These are phyloP conservation scores for Ascochyta viciae-villosae DNA, from an alignment of 2,329 filamentous ascomycete species.

Conservation along the genomic window DNA sequence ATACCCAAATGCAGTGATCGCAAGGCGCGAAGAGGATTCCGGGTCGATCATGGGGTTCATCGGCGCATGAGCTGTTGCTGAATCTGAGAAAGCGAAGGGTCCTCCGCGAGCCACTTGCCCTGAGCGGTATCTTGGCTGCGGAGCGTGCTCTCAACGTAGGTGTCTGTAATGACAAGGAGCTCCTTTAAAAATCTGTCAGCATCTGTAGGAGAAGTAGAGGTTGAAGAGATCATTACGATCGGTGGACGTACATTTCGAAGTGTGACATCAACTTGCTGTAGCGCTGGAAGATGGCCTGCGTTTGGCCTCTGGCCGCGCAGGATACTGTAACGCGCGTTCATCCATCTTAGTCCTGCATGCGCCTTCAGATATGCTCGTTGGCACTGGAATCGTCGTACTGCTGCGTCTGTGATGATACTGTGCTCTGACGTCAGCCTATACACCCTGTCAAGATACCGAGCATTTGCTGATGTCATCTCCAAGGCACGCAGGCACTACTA, in stretches of 20 bases:
- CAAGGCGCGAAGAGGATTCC: slow-evolving; percentile 9
- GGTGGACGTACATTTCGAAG: slow-evolving; percentile 56
- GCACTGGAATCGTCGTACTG: slow-evolving; percentile 66
- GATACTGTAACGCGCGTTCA: slow-evolving; percentile 59
- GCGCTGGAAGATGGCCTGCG: slow-evolving; percentile 54
- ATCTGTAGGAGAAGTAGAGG: background rate
- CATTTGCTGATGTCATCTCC: slow-evolving; percentile 5
- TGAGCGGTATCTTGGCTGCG: slow-evolving; percentile 62
- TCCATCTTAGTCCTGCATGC: slow-evolving; percentile 65
- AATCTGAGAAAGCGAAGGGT: slow-evolving; percentile 63
- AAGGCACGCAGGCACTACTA: background rate
- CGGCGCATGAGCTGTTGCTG: slow-evolving; percentile 48
- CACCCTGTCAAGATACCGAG: background rate
- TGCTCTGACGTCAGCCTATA: slow-evolving; percentile 29
- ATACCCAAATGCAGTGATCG: slow-evolving; percentile 12
- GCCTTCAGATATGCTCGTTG: slow-evolving; percentile 67
- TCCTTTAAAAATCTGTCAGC: slow-evolving; percentile 54
- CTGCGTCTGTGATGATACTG: slow-evolving; percentile 67
- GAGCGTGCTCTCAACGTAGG: slow-evolving; percentile 62
- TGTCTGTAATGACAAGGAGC: slow-evolving; percentile 63
- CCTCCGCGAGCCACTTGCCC: slow-evolving; percentile 68
- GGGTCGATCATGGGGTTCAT: slow-evolving; percentile 22
- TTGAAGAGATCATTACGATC: background rate
- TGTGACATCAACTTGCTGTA: slow-evolving; percentile 58
- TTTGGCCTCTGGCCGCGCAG: slow-evolving; percentile 59